Evolutionary conservation across 345 rosid genomes (phyloP).

Genomic region (Limnanthes douglasii): DNA sequence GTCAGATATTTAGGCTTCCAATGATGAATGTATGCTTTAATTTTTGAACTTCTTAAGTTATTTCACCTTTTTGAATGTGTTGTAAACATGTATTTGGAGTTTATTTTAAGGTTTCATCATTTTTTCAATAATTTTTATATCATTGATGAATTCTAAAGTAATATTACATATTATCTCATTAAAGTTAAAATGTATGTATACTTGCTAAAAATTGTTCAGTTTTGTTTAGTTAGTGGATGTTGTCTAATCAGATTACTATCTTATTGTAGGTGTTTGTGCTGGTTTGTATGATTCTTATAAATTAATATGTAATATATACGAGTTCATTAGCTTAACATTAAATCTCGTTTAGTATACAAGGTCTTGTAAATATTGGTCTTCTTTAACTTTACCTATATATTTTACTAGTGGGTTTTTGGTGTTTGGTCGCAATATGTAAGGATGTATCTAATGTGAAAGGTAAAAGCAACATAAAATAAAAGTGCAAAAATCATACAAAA

Average conservation of each 20-base stretch:
- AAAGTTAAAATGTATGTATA: not conserved
- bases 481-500: slow-evolving; percentile 24
- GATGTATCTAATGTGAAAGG: slow-evolving; percentile 11
- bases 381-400: not conserved
- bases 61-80: not conserved
- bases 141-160: not conserved
- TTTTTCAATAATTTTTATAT: not conserved
- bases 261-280: not conserved
- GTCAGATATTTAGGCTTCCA: slow-evolving; percentile 17
- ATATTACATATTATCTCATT: not conserved
- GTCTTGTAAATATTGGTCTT: not conserved
- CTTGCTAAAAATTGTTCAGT: not conserved
- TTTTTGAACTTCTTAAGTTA: not conserved
- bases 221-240: no score
- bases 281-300: not conserved
- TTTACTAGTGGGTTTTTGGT: not conserved
- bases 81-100: not conserved
- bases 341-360: not conserved
- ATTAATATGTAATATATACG: not conserved
- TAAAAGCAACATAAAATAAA: slow-evolving; percentile 12
- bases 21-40: slow-evolving; percentile 21
- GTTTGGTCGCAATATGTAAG: slow-evolving; percentile 12
- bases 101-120: slow-evolving; percentile 1
- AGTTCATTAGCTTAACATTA: not conserved
- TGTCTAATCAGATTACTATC: not conserved